Evolutionary conservation across 2,329 filamentous ascomycete species (phyloP).

Genomic region (Scytalidium lignicola): DNA sequence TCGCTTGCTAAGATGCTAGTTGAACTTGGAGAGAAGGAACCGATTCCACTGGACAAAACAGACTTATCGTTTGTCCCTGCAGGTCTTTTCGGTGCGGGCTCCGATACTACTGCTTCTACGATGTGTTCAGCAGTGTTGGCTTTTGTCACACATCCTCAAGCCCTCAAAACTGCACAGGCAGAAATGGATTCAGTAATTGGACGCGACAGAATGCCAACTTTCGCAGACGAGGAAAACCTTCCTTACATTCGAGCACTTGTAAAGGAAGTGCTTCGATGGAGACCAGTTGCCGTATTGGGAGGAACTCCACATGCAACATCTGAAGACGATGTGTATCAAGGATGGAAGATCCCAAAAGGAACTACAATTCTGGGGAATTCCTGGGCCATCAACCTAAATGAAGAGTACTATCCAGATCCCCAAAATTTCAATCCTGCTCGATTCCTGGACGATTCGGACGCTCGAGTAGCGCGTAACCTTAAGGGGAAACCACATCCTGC

Average conservation of each 20-base stretch:
- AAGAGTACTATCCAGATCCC: conserved; percentile 35
- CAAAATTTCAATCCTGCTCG: conserved; percentile 40
- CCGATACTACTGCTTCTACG: conserved; percentile 27
- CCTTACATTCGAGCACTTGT: conserved; percentile 38
- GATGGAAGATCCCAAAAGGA: conserved; percentile 34
- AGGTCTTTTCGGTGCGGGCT: conserved; percentile 34
- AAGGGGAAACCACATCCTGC: conserved; percentile 17
- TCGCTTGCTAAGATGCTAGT: conserved; percentile 40
- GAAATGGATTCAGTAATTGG: conserved; percentile 38
- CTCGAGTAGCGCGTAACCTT: conserved; percentile 21
- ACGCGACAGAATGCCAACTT: conserved; percentile 29
- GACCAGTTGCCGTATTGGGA: conserved; percentile 27
- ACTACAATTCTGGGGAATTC: conserved; percentile 32
- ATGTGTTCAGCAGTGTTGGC: conserved; percentile 31
- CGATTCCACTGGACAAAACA: conserved; percentile 33
- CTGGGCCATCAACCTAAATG: conserved; percentile 35
- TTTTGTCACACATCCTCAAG: conserved; percentile 33
- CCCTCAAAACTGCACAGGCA: conserved; percentile 32
- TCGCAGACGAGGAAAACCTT: conserved; percentile 32
- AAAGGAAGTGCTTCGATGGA: conserved; percentile 39
- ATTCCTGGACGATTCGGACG: conserved; percentile 21
- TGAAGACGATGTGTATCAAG: conserved; percentile 30
- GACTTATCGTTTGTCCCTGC: conserved; percentile 40
- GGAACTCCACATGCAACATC: conserved; percentile 30
- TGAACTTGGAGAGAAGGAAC: conserved; percentile 33